Evolutionary conservation across 1,284 basidiomycete genomes (phyloP).

Genomic region (Agroathelia rolfsii): DNA sequence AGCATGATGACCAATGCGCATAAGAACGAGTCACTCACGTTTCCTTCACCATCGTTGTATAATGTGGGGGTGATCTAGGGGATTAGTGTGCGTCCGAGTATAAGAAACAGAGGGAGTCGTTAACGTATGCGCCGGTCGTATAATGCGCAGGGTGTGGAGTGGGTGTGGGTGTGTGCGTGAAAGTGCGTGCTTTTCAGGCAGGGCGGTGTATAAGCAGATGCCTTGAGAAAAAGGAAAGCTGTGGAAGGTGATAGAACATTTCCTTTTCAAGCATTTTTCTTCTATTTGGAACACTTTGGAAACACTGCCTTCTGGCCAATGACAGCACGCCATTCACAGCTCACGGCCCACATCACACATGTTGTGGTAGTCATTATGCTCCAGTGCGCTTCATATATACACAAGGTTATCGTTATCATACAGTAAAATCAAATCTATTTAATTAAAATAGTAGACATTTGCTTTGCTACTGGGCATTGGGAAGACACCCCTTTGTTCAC

Average conservation of each 20-base stretch:
- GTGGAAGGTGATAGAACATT: slow-evolving; percentile 20
- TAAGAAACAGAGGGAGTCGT: slow-evolving; percentile 12
- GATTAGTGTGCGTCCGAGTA: slow-evolving; percentile 12
- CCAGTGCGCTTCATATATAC: slow-evolving; percentile 17
- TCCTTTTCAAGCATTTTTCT: background rate
- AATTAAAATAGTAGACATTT: no score
- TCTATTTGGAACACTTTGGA: slow-evolving; percentile 10
- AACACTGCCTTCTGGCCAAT: slow-evolving; percentile 6
- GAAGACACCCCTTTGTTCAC: no score
- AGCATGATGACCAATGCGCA: slow-evolving; percentile 9
- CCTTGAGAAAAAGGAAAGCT: slow-evolving; percentile 17
- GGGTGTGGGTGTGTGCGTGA: slow-evolving; percentile 14
- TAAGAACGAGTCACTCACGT: slow-evolving; percentile 32
- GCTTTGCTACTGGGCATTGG: no score
- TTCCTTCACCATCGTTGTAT: slow-evolving; percentile 53
- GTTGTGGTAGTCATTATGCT: slow-evolving; percentile 15
- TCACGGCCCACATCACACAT: slow-evolving; percentile 11
- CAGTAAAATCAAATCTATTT: no score
- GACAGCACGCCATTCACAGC: background rate
- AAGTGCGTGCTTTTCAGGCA: slow-evolving; percentile 7
- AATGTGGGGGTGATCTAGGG: slow-evolving; percentile 6
- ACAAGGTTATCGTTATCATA: slow-evolving; percentile 17
- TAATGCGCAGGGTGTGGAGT: no score
- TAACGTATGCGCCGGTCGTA: slow-evolving; percentile 9
- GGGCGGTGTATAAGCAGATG: slow-evolving; percentile 15